These are phyloP conservation scores for Dipodascopsis tothii DNA, from an alignment of 805 yeast species.

Conservation along the genomic window DNA sequence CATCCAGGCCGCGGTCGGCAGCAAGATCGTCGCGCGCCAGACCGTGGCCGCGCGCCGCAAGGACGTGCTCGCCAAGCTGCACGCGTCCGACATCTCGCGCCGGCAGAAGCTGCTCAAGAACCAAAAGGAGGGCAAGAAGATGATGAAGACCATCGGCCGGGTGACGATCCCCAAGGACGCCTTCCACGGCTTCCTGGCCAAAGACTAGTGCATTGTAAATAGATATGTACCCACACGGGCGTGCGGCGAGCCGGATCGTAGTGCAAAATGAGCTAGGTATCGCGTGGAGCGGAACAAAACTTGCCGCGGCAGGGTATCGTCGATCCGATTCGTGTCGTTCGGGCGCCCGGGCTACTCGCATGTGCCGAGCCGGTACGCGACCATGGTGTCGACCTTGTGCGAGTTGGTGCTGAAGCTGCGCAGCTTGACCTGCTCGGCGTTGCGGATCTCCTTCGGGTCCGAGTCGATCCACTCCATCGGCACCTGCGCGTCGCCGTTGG, in stretches of 20 bases:
- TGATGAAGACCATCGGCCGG: conserved; percentile 69
- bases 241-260: too few relatives aligned
- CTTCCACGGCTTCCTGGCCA: conserved; percentile 25
- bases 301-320: too few relatives aligned
- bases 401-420: conserved; percentile 58
- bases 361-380: conserved; percentile 44
- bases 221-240: too few relatives aligned
- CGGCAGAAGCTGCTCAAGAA: conserved; percentile 77
- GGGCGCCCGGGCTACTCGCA: too few relatives aligned
- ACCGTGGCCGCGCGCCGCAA: conserved; percentile 89
- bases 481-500: conserved; percentile 53
- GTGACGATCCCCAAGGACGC: conserved; percentile 45
- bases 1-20: conserved; percentile 80
- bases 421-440: conserved; percentile 63
- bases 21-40: conserved; percentile 78
- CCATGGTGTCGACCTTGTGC: conserved; percentile 67
- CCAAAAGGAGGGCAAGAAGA: conserved; percentile 91
- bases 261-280: too few relatives aligned
- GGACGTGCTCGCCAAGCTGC: conserved; percentile 88
- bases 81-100: conserved; percentile 87
- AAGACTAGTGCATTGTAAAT: conserved; percentile 2
- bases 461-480: conserved; percentile 84
- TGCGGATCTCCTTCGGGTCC: conserved; percentile 49
- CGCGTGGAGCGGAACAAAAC: too few relatives aligned
- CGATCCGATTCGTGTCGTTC: too few relatives aligned